Base-by-base conservation (phyloP, 805 yeast genomes). In the Jamesozyma piceae region DNA sequence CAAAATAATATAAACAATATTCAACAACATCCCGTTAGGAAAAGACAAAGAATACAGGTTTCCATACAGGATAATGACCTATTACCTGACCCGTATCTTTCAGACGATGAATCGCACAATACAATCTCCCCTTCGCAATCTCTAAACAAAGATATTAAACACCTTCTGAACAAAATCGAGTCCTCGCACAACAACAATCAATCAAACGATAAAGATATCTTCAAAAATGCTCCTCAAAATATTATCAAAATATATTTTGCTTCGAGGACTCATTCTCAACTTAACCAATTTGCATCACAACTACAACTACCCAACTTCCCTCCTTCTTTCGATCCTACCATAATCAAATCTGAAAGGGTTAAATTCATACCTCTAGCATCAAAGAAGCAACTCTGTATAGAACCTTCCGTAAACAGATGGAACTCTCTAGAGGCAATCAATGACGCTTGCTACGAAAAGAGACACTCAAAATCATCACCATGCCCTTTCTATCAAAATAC, bases 221-320 rank as follows among this genome's bases (percentile, higher is more conserved):
- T 43, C 46, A 49, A 49, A 15, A 32, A 53, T 48, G 36, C 60
- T 47, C 44, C 53, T 9, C 52, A 49, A 6, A 62, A 64, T 17
- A 62, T 75, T 0, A 53, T 67, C 1, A 74, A 78, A 50, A 75
- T 89, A 1, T 75, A 64, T 50, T 88, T 79, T 55, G 72, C 95
- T 0, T 86, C 96, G 2, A 68, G 97, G 60, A 89, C 97, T 0
- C 97, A 89, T 55, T 85, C 96, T 0, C 97, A 89, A 57, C 65
- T 89, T 36, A 69, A 70, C 30, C 97, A 89, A 55, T 84, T 89
- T 54, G 75, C 87, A 0, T 73, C 75, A 14, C 96, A 90, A 51
- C 62, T 89, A 31, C 57, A 68, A 35, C 54, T 82, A 20, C 77
- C 94, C 0, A 48, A 63, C 0, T 80, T 86, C 43, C 81, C 82